Evolutionary conservation across 768 basidiomycete species (phyloP).

Genomic region (Podaxis carcinomalis): DNA sequence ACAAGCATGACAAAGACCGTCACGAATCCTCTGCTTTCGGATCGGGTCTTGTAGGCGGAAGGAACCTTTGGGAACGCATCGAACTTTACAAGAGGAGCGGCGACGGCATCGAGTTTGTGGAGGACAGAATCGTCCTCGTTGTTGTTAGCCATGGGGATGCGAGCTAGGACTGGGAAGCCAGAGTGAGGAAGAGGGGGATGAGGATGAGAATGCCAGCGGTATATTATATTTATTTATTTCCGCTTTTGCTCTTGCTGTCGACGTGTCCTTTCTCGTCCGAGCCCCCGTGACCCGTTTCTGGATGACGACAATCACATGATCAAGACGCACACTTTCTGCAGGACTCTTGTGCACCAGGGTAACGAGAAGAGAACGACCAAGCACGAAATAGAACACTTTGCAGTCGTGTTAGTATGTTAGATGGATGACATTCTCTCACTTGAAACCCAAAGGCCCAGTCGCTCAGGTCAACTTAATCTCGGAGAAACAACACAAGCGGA

Average conservation of each 20-base stretch:
- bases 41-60: conserved; percentile 74
- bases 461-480: neutral
- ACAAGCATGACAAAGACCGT: conserved; percentile 67
- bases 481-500: conserved; percentile 3
- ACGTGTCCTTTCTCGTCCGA: conserved; percentile 2
- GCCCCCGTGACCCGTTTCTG: conserved; percentile 6
- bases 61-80: conserved; percentile 89
- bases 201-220: conserved; percentile 10
- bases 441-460: neutral
- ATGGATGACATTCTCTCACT: neutral
- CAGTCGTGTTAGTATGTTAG: neutral
- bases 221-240: conserved; percentile 5
- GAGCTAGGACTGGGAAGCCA: neutral
- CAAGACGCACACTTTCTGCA: neutral
- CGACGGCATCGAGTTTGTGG: conserved; percentile 61
- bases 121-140: conserved; percentile 30
- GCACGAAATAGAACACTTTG: neutral
- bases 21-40: conserved; percentile 76
- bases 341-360: neutral
- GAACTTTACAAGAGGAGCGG: conserved; percentile 65
- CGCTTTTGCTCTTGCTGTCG: neutral
- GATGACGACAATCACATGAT: conserved; percentile 5
- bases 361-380: neutral
- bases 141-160: conserved; percentile 1
- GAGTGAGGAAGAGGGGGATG: neutral